Evolutionary conservation across 805 yeast genomes (phyloP).

Genomic region (Kuraishia hungarica): DNA sequence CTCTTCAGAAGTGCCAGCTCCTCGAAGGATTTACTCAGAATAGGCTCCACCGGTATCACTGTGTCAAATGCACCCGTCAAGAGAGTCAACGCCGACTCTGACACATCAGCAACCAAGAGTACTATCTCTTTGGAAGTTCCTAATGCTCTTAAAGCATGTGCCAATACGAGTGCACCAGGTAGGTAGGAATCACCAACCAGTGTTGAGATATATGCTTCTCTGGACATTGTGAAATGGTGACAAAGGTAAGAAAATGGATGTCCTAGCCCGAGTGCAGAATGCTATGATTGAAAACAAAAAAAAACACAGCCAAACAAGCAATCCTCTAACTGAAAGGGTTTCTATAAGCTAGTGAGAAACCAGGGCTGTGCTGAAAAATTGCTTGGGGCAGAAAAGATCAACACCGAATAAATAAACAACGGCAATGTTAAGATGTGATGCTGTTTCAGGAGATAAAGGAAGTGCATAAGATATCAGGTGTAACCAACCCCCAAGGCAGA

Average conservation of each 20-base stretch:
- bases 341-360: not conserved
- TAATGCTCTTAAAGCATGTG: slow-evolving; percentile 12
- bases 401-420: too few relatives aligned
- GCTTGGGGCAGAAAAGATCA: not conserved
- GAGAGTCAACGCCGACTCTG: slow-evolving; percentile 9
- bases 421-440: too few relatives aligned
- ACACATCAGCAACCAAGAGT: slow-evolving; percentile 6
- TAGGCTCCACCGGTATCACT: slow-evolving; percentile 15
- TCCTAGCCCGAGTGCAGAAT: not conserved
- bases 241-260: too few relatives aligned
- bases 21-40: slow-evolving; percentile 3
- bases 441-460: not conserved
- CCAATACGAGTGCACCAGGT: slow-evolving; percentile 27
- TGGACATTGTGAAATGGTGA: not conserved
- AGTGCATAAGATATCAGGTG: not conserved
- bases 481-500: not conserved
- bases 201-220: slow-evolving; percentile 20
- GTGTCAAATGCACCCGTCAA: slow-evolving; percentile 1
- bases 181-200: slow-evolving; percentile 24
- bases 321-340: not conserved
- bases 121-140: slow-evolving; percentile 5
- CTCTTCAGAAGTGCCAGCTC: slow-evolving; percentile 10
- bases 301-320: not conserved
- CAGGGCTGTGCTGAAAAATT: not conserved
- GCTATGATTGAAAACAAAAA: not conserved